A percentile compares a stretch with the other conserved stretches of the same genome.
phyloP scores from a whole-genome alignment of 2,329 filamentous ascomycete species.

The Acrodontium crateriforme region DNA sequence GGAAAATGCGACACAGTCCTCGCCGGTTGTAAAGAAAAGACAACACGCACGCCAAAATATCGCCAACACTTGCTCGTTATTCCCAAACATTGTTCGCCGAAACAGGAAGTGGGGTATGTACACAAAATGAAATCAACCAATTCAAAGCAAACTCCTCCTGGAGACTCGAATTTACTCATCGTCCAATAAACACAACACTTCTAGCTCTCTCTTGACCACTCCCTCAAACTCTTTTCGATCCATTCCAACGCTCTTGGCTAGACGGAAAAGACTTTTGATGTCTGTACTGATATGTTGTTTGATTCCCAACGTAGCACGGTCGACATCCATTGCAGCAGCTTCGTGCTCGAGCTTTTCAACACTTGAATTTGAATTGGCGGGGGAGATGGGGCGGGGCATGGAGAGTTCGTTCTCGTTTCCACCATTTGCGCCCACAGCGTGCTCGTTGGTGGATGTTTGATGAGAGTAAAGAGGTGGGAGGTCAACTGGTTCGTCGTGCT shows the following conservation, averaged over 20 bases:
- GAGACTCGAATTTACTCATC: too few species aligned
- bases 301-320: slow-evolving; percentile 56
- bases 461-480: slow-evolving; percentile 10
- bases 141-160: too few species aligned
- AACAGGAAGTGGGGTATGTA: too few species aligned
- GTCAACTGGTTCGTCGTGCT: slow-evolving; percentile 8
- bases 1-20: too few species aligned
- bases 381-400: slow-evolving; percentile 38
- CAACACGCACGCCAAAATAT: too few species aligned
- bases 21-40: too few species aligned
- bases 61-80: too few species aligned
- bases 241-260: slow-evolving; percentile 59
- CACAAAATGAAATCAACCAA: too few species aligned
- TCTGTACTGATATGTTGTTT: slow-evolving; percentile 67
- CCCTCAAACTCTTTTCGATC: slow-evolving; percentile 61
- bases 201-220: slow-evolving; percentile 57
- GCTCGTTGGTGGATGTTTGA: slow-evolving; percentile 5
- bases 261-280: slow-evolving; percentile 60
- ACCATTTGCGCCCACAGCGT: slow-evolving; percentile 5
- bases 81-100: too few species aligned
- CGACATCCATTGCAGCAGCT: slow-evolving; percentile 23
- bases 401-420: slow-evolving; percentile 10
- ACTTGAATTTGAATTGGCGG: slow-evolving; percentile 23
- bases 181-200: slow-evolving; percentile 56
- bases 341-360: slow-evolving; percentile 45